Base-by-base conservation (phyloP, 176 grass and related monocot genomes). In the Bolboschoenus planiculmis region DNA sequence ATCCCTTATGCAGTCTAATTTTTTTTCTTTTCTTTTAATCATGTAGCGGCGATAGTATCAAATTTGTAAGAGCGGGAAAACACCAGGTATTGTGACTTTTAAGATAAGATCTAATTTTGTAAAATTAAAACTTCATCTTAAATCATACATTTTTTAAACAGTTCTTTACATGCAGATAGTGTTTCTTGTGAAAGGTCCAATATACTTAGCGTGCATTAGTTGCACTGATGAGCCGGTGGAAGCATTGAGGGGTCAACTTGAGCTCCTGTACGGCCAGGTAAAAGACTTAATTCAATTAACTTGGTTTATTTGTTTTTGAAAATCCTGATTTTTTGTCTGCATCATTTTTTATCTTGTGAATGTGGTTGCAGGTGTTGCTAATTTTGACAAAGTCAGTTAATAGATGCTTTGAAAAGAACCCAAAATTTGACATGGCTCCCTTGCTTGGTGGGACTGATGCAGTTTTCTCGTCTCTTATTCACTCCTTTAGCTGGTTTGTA, bases 261-360 rank as follows among this genome's bases (percentile, higher is more conserved):
- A 95, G 82, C 96, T 95, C 88, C 91, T 99, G 65, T 99, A 99
- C 86, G 89, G 96, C 80, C 96, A 99, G 92, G 96, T 99, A 90
- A 46, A 20, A 24, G 18, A 84, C 18, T 46, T 73, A 0, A 33
- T 55, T 57, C 21, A 11, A 80, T 14, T 20, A 48, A 70, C 51
- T 79, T 84, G 40, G 3, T 78, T 21, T 87, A 63, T 79, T 66
- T 70, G 39, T 78, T 59, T 55, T 85, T 81, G 24, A 20, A 50
- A 56, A 30, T 70, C 51, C 39, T 86, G 23, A 87, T 62, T 58
- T 77, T 85, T 37, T 86, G 5, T 43, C 9, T 34, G 43, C 4
- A 53, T 67, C 8, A 8, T 48, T 44, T 43, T 58, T 71, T 80
- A 51, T 47, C 10, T 56, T 73, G 29, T 40, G 3, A 78, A 84